These are phyloP conservation scores for Bocquillonia castaneifolia DNA, from an alignment of 441 rosid genomes.

Conservation along the genomic window DNA sequence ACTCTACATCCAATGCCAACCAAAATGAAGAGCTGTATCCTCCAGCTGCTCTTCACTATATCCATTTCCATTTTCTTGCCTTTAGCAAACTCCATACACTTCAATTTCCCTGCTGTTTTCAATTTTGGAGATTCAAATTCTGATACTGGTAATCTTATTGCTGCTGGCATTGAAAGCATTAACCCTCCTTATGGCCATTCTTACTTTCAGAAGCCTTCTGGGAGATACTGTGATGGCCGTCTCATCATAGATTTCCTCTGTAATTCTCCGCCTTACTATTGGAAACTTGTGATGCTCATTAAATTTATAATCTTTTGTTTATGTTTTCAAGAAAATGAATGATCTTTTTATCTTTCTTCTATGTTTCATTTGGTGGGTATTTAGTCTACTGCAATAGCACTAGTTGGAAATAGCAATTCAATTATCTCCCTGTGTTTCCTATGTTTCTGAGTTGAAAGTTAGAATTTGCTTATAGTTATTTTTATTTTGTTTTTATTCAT, in stretches of 20 bases:
- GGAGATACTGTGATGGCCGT: slow-evolving; percentile 47
- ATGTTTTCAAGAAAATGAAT: too few relatives aligned
- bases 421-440: too few relatives aligned
- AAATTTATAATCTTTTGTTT: too few relatives aligned
- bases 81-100: slow-evolving; percentile 37
- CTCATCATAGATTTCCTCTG: slow-evolving; percentile 51
- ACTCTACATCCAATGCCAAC: slow-evolving; percentile 36
- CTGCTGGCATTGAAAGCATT: slow-evolving; percentile 35
- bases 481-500: background rate
- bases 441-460: background rate
- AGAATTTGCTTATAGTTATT: background rate
- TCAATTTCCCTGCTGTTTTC: slow-evolving; percentile 44
- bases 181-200: slow-evolving; percentile 37
- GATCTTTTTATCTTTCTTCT: background rate
- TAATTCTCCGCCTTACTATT: slow-evolving; percentile 25
- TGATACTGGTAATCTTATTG: slow-evolving; percentile 47
- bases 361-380: too few relatives aligned
- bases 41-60: slow-evolving; percentile 25
- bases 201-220: slow-evolving; percentile 36
- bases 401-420: background rate
- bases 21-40: slow-evolving; percentile 19
- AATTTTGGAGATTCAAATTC: slow-evolving; percentile 56
- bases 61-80: slow-evolving; percentile 34
- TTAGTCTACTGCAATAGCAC: background rate
- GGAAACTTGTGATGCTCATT: too few relatives aligned